Percentiles rank a stretch among this genome's conserved stretches.
phyloP scores from a whole-genome alignment of 73 alveolate genomes.

The Symbiodinium pilosum region DNA sequence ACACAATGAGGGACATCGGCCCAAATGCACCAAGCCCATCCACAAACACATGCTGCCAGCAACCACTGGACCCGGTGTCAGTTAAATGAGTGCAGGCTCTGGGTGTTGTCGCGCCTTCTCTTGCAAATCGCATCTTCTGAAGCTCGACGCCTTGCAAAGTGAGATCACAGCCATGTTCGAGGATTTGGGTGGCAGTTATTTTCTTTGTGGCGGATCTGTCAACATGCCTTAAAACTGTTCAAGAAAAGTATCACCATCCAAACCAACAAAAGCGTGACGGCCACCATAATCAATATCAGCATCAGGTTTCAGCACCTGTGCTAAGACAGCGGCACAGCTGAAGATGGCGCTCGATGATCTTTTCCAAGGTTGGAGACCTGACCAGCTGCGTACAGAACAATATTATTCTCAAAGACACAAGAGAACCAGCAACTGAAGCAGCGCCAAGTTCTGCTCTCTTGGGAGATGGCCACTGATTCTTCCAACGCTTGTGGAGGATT shows the following conservation, averaged over 20 bases:
- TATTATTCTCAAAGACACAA: no score
- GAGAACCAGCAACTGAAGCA: no score
- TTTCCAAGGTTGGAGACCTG: constrained; percentile 91
- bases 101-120: constrained; percentile 77
- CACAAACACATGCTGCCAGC: neutral
- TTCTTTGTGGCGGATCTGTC: neutral
- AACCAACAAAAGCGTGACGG: no score
- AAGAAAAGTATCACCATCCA: no score
- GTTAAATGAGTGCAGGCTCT: no score
- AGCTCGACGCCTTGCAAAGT: constrained; percentile 50
- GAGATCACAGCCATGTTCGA: no score
- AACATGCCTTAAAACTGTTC: no score
- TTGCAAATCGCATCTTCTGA: constrained; percentile 89
- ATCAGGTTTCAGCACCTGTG: neutral
- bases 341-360: constrained; percentile 71
- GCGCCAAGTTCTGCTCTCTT: neutral
- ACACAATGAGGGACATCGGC: no score
- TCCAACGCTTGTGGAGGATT: constrained; percentile 81
- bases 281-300: no score
- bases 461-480: constrained; percentile 50
- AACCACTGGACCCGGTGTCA: no score
- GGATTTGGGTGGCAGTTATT: neutral
- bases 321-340: constrained; percentile 47
- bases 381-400: no score
- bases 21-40: no score